Evolutionary conservation across 2,329 filamentous ascomycete species (phyloP), one percentile per base, ranked within the genome.

Genomic region (Sphaceloma murrayae): DNA sequence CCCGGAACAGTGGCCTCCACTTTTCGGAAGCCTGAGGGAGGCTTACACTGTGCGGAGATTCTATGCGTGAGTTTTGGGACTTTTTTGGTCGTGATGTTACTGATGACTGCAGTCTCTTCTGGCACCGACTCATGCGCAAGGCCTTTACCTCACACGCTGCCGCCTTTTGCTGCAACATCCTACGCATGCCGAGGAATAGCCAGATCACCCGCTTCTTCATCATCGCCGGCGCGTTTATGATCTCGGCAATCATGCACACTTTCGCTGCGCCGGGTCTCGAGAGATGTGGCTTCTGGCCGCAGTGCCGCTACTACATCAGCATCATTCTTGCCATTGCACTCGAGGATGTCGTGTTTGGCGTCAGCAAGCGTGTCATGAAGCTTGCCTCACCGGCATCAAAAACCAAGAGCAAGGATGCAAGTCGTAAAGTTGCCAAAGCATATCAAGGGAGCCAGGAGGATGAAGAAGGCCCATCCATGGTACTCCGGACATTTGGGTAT

Each of bases 161-260:
- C 3, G 17, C 21, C 2, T 6, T 34, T 13, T 45, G 42, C 19
- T 17, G 11, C 8, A 34, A 33, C 17, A 13, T 44, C 7, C 13
- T 38, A 11, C 14, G 31, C 4, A n/a, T 45, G 14, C 42, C 42
- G 14, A n/a, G 14, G 19, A 11, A 27, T 14, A 26, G 31, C 14
- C 18, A 34, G 13, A 4, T 45, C 3, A 45, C 42, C 10, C 42
- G 42, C 31, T 45, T 19, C 32, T 10, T 45, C 1, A 34, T 45
- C 19, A 18, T 34, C 13, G 42, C 17, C 7, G 19, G 27, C 10
- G 17, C 30, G 4, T 45, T 45, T 13, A 24, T 21, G 11, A 9
- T 36, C 13, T 34, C 42, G 11, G 18, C 18, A 4, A n/a, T 45
- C 13, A 45, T 45, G 42, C 42, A 45, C n/a, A 45, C 29, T 13